Evolutionary conservation across 2,329 filamentous ascomycete species (phyloP), one percentile per base, ranked within the genome.

Genomic region (Ophiobolus disseminans): DNA sequence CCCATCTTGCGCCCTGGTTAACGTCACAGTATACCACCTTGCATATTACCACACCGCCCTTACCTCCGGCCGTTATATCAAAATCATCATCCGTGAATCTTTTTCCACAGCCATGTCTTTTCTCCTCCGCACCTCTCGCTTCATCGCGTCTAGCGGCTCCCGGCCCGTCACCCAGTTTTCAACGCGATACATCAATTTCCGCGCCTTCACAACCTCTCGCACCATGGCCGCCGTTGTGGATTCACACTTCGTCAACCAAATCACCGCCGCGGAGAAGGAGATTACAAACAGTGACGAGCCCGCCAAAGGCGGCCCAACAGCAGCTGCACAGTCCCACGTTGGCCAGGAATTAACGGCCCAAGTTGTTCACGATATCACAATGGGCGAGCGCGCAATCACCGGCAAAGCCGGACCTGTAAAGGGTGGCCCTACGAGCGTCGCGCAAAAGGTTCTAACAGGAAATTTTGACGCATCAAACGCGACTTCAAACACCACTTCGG

Each of bases 221-320:
- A 45, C 42, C 10, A 50, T 62, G 37, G 40, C 57, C 13, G 42
- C 60, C n/a, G 51, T 57, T 13, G 62, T 70, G 32, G 60, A 65
- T 70, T 61, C 79, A 73, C 25, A 59, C 19, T 73, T 73, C 50
- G 72, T 78, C 51, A 73, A 70, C 5, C 63, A 68, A 44, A 76
- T 78, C 57, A 75, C 72, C 1, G 59, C 64, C 1, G 71, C 73
- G 1, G 75, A 78, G 53, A 75, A 72, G 46, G 55, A 64, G 16
- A 45, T 76, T 36, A 76, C 75, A 0, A 68, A 74, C 11, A 55
- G 66, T 46, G 60, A 65, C 4, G 44, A 61, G 6, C 74, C 75
- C 6, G 62, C 70, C 2, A 60, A 64, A 41, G 69, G 68, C 5
- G 75, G 76, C 1, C 76, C 75, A 1, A 77, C 75, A 0, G 74